These are phyloP conservation scores for Euphorbia lathyris DNA, from an alignment of 345 rosid genomes.

Conservation along the genomic window DNA sequence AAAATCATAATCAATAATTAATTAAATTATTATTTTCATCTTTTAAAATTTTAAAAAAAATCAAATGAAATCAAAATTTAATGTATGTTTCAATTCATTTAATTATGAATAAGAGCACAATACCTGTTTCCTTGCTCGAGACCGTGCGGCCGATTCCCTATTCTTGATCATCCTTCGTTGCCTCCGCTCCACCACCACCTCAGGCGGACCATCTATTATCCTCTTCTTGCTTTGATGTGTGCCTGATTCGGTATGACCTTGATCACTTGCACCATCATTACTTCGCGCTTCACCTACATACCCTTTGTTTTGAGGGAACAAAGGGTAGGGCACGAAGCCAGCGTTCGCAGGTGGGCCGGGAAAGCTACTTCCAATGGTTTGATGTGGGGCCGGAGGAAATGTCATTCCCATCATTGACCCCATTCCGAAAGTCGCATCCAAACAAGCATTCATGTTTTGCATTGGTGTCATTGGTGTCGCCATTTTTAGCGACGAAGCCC, in stretches of 20 bases:
- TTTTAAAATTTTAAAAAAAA: too few relatives aligned
- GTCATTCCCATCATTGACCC: conserved; percentile 36
- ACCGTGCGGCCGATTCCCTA: conserved; percentile 87
- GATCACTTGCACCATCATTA: conserved; percentile 31
- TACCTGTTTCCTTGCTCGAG: conserved; percentile 95
- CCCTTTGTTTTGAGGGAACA: conserved; percentile 27
- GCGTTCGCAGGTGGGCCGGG: conserved; percentile 19
- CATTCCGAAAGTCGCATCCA: conserved; percentile 34
- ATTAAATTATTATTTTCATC: neutral
- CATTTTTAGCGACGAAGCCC: conserved; percentile 1
- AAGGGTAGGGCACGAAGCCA: conserved; percentile 32
- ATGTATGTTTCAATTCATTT: neutral
- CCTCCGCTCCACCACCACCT: conserved; percentile 71
- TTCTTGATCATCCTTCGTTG: conserved; percentile 92
- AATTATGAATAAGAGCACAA: neutral
- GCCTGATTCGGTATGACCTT: conserved; percentile 30
- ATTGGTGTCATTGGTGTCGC: neutral
- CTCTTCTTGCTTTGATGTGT: conserved; percentile 45
- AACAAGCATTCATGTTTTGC: conserved; percentile 13
- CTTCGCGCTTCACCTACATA: conserved; percentile 38
- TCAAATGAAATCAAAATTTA: too few relatives aligned
- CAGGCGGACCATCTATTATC: conserved; percentile 60
- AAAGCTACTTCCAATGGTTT: conserved; percentile 16
- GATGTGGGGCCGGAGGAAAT: conserved; percentile 18
- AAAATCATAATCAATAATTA: neutral